These are phyloP conservation scores for Suillus fuscotomentosus DNA, from an alignment of 768 basidiomycete genomes.

Conservation along the genomic window DNA sequence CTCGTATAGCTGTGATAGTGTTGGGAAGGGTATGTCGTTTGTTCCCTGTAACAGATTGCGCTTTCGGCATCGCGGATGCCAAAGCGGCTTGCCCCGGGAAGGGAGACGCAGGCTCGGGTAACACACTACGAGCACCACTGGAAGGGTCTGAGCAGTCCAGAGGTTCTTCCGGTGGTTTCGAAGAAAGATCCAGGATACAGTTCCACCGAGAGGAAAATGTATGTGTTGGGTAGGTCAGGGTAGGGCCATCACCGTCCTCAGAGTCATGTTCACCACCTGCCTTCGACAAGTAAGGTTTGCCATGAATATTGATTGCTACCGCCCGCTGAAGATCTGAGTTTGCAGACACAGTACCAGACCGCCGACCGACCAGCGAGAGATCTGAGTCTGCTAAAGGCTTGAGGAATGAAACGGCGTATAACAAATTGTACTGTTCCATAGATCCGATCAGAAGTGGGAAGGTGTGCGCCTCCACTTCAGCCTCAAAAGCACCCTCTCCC, in stretches of 20 bases:
- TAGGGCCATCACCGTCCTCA: constrained; percentile 15
- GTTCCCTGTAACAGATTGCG: constrained; percentile 48
- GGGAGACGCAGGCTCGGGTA: constrained; percentile 79
- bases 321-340: constrained; percentile 61
- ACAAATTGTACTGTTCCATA: constrained; percentile 81
- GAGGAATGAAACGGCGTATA: constrained; percentile 87
- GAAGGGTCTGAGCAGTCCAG: constrained; percentile 14
- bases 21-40: constrained; percentile 56
- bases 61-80: constrained; percentile 15
- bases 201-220: constrained; percentile 89
- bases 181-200: constrained; percentile 77
- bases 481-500: constrained; percentile 37
- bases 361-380: constrained; percentile 33
- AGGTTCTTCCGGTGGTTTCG: constrained; percentile 27
- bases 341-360: constrained; percentile 27
- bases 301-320: constrained; percentile 77
- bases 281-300: constrained; percentile 56
- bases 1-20: constrained; percentile 30
- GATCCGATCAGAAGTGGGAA: constrained; percentile 76
- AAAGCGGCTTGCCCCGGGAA: constrained; percentile 50
- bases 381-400: constrained; percentile 59
- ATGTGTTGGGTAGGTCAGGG: constrained; percentile 57
- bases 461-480: constrained; percentile 37
- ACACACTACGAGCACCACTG: constrained; percentile 34
- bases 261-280: constrained; percentile 14